Base-by-base conservation (phyloP, 1,139 yeast species). In the Blastobotrys illinoisensis region DNA sequence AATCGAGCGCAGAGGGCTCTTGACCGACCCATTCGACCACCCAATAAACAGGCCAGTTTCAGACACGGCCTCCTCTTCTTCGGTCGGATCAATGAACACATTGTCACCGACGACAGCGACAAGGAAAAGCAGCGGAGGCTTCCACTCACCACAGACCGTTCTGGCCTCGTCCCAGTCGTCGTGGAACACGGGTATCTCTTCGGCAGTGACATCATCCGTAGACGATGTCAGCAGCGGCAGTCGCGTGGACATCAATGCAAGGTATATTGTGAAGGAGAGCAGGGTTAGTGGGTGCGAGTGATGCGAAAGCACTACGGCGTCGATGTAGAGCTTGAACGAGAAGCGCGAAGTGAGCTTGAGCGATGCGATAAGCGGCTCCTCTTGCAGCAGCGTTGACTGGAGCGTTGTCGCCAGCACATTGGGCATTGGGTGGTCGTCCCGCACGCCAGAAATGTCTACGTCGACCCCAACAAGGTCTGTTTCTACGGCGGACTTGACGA, bases 151-250 rank as follows among this genome's bases (percentile, higher is more conserved):
- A 48, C 79, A 74, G 43, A 86, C 70, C 48, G 68, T 77, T 54
- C 64, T 75, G 36, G 85, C 81, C 60, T 74, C 76, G 64, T 77
- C 86, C 93, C 87, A 91, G 67, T 83, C 96, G 64, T 90, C 97
- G 47, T 91, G 85, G 66, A 91, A 91, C 0, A 90, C 88, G 1
- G 98, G 98, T 60, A 88, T 84, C 69, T 90, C 97, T 65, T 88
- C 96, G 16, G 79, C 77, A 44, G 70, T 71, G 23, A 73, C 60
- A 59, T 78, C 81, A 60, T 78, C 78, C 18, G 87, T 68, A 70
- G 80, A 82, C 18, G 95, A 86, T 2, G 81, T 73, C 54, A 89
- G 74, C 51, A 83, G 75, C 4, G 99, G 98, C 54, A 91, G 75
- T 58, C 77, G 77, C 1, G 97, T 85, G 19, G 93, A 81, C 61